Percentiles rank a stretch among this genome's conserved stretches.
These are phyloP conservation scores for Aspergillus pseudoglaucus DNA, from an alignment of 2,329 filamentous ascomycete genomes.

Conservation along the genomic window DNA sequence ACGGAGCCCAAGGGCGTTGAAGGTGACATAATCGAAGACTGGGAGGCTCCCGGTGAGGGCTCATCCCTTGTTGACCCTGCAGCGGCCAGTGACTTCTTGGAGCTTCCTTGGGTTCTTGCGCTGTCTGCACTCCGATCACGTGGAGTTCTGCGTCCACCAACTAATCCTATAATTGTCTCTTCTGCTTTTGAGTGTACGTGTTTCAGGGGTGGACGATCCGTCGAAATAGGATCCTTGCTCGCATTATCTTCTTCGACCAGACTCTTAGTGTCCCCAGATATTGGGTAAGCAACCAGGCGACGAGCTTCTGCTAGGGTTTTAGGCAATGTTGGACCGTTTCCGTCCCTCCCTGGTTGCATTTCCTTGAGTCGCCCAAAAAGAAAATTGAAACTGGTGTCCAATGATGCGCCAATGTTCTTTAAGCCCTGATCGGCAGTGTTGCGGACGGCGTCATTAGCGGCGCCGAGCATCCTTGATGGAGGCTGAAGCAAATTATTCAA, in stretches of 20 bases:
- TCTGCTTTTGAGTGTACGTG: slow-evolving; percentile 44
- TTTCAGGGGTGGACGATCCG: slow-evolving; percentile 27
- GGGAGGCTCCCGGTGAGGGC: slow-evolving; percentile 6
- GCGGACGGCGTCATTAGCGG: slow-evolving; percentile 76
- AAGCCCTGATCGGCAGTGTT: slow-evolving; percentile 85
- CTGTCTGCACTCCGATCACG: slow-evolving; percentile 77
- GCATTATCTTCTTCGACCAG: slow-evolving; percentile 48
- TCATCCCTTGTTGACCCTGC: slow-evolving; percentile 18
- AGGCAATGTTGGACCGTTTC: slow-evolving; percentile 54
- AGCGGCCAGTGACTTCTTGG: slow-evolving; percentile 31
- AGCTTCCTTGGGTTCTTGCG: slow-evolving; percentile 30
- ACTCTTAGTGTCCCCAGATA: slow-evolving; percentile 44
- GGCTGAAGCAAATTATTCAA: slow-evolving; percentile 82
- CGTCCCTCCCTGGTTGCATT: slow-evolving; percentile 36
- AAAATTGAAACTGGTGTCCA: slow-evolving; percentile 91
- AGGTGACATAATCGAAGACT: slow-evolving; percentile 19
- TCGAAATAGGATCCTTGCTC: slow-evolving; percentile 35
- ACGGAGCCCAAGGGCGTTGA: slow-evolving; percentile 69
- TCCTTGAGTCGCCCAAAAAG: slow-evolving; percentile 83
- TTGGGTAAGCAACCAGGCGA: slow-evolving; percentile 65
- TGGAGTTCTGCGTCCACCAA: slow-evolving; percentile 57
- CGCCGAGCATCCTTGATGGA: slow-evolving; percentile 72
- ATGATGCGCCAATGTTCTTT: slow-evolving; percentile 82
- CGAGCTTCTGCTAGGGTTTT: slow-evolving; percentile 90
- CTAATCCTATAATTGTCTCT: slow-evolving; percentile 63